Evolutionary conservation across 495 filamentous ascomycete species (phyloP).

Genomic region (Corynascus novoguineensis): DNA sequence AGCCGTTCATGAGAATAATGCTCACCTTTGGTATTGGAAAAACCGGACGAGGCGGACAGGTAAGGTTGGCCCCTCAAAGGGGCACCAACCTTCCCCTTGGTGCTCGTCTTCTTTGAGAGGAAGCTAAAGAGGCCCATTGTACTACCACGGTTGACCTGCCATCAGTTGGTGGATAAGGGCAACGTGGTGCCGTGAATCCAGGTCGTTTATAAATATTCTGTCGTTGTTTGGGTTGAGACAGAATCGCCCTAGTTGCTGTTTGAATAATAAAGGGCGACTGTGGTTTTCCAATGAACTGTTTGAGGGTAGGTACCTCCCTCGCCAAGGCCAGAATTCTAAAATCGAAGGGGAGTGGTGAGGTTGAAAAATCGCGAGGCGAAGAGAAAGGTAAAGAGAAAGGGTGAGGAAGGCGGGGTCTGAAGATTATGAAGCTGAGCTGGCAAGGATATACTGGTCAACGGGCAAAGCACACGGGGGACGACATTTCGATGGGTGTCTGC

Average conservation of each 20-base stretch:
- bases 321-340: no score
- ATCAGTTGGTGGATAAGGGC: conserved; percentile 15
- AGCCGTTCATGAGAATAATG: conserved; percentile 12
- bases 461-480: background rate
- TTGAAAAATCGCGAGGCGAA: background rate
- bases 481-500: background rate
- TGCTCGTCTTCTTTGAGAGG: conserved; percentile 29
- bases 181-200: background rate
- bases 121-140: conserved; percentile 44
- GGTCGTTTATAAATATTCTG: background rate
- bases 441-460: conserved; percentile 1
- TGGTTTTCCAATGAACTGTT: no score
- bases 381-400: background rate
- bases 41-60: conserved; percentile 25
- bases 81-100: conserved; percentile 19
- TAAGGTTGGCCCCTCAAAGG: conserved; percentile 30
- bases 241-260: no score
- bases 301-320: no score
- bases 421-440: background rate
- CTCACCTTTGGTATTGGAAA: conserved; percentile 34
- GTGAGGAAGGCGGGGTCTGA: background rate
- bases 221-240: background rate
- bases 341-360: background rate
- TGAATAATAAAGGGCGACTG: no score
- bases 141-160: conserved; percentile 14